A percentile compares a stretch with the other conserved stretches of the same genome.
Evolutionary conservation across 208 protist species (phyloP).

Genomic region (Naegleria fowleri): DNA sequence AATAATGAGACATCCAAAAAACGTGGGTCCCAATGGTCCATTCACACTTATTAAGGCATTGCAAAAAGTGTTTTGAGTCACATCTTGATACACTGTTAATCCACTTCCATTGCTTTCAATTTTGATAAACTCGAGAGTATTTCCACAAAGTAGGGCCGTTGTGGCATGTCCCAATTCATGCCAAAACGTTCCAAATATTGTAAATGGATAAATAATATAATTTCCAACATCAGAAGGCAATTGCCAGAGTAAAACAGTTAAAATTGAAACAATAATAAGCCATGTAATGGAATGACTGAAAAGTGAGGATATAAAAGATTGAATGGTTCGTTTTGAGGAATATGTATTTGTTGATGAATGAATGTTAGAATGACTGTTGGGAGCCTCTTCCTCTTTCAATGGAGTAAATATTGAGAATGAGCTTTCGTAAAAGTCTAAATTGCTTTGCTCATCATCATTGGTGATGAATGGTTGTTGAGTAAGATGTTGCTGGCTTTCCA

Average conservation of each 20-base stretch:
- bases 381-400: neutral
- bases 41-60: neutral
- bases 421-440: neutral
- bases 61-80: neutral
- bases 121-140: neutral
- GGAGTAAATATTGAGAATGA: neutral
- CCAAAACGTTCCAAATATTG: slow-evolving; percentile 11
- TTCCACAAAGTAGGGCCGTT: neutral
- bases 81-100: neutral
- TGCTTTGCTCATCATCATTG: too few relatives aligned
- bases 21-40: neutral
- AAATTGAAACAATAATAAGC: neutral
- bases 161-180: slow-evolving; percentile 8
- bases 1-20: neutral
- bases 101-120: neutral
- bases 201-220: slow-evolving; percentile 17
- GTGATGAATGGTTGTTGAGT: too few relatives aligned
- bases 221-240: neutral
- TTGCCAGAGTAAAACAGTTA: neutral
- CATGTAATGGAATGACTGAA: neutral
- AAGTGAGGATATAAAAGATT: neutral
- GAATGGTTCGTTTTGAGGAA: neutral
- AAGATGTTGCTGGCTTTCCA: too few relatives aligned
- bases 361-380: neutral
- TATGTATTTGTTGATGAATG: neutral